Evolutionary conservation across 805 yeast genomes (phyloP).

Genomic region (Naumovozyma dairenensis): DNA sequence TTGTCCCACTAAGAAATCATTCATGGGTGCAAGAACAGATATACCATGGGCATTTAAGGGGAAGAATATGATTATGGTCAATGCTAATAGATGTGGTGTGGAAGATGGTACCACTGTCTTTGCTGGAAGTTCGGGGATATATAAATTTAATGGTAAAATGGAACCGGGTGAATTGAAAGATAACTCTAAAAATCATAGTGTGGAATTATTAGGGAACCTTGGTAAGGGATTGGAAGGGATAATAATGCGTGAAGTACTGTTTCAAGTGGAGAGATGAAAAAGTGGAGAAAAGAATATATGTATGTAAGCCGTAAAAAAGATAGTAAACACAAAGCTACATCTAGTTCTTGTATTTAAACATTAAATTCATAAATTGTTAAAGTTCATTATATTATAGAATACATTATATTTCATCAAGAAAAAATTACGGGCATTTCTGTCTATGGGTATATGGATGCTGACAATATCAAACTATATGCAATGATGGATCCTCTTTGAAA

Average conservation of each 20-base stretch:
- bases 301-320: no score
- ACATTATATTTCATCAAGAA: no score
- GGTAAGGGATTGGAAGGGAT: slow-evolving; percentile 62
- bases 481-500: background rate
- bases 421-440: no score
- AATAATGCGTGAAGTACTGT: slow-evolving; percentile 46
- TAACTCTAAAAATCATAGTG: slow-evolving; percentile 41
- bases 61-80: slow-evolving; percentile 33
- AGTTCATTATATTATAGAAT: no score
- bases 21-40: slow-evolving; percentile 15
- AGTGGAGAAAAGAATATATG: no score
- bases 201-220: slow-evolving; percentile 44
- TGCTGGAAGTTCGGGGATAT: slow-evolving; percentile 59
- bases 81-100: slow-evolving; percentile 70
- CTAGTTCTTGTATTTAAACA: no score
- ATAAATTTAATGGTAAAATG: slow-evolving; percentile 40
- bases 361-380: no score
- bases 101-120: slow-evolving; percentile 47
- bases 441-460: no score
- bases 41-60: slow-evolving; percentile 21
- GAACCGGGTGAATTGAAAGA: slow-evolving; percentile 23
- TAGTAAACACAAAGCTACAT: no score
- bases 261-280: slow-evolving; percentile 21
- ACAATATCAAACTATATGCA: no score
- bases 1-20: slow-evolving; percentile 5